A percentile compares a stretch with the other conserved stretches of the same genome.
Evolutionary conservation across 2,329 filamentous ascomycete genomes (phyloP).

Genomic region (Clonostachys sp.): DNA sequence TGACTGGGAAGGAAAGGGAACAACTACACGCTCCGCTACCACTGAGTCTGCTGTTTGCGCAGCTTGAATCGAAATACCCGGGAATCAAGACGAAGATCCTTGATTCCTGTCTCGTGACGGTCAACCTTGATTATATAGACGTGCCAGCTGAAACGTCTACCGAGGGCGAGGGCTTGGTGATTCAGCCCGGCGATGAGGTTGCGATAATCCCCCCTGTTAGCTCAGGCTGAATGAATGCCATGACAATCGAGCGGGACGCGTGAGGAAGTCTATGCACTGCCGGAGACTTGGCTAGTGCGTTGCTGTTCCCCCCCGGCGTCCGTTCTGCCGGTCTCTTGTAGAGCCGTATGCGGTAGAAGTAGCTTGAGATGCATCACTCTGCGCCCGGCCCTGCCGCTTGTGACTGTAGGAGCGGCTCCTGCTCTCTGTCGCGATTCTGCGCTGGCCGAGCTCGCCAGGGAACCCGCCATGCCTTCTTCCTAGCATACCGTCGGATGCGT

Average conservation of each 20-base stretch:
- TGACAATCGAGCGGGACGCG: background rate
- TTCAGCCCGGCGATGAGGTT: constrained; percentile 75
- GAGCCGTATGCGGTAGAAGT: background rate
- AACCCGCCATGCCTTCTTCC: constrained; percentile 8
- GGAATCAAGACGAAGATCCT: constrained; percentile 68
- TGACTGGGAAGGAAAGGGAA: constrained; percentile 65
- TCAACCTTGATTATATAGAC: constrained; percentile 81
- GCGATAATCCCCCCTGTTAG: constrained; percentile 86
- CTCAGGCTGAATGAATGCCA: constrained; percentile 55
- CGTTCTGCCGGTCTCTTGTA: background rate
- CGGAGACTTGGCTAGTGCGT: too few species aligned
- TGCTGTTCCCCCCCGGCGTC: too few species aligned
- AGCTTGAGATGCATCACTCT: constrained; percentile 1
- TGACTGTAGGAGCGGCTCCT: constrained; percentile 18
- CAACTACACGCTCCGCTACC: constrained; percentile 61
- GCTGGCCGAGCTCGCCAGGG: background rate
- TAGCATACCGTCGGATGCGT: constrained; percentile 11
- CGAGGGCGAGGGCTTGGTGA: constrained; percentile 36
- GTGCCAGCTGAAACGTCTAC: constrained; percentile 41
- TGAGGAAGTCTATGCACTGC: too few species aligned
- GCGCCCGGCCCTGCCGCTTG: background rate
- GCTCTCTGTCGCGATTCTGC: constrained; percentile 15
- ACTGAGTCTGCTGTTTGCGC: constrained; percentile 57
- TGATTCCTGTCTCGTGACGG: constrained; percentile 68
- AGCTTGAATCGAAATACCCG: constrained; percentile 64